Conservation (phyloP, 2,329 filamentous ascomycete genomes). For the Fusarium annulatum region DNA sequence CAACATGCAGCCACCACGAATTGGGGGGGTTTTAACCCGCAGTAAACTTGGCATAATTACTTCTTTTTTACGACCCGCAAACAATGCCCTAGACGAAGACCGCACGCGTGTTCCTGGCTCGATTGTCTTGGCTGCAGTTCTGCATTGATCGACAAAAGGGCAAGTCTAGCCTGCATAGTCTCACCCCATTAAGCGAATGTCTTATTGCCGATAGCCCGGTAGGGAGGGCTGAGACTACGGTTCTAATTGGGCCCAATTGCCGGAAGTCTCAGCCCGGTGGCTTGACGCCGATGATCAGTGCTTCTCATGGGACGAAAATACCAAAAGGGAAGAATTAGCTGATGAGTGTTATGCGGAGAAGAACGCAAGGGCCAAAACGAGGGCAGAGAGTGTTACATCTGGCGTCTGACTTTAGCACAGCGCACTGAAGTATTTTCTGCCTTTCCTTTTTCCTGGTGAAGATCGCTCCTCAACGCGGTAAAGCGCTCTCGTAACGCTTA, state of each 20-base stretch:
- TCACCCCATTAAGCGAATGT: not conserved
- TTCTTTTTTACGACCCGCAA: not conserved
- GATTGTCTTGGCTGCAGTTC: not conserved
- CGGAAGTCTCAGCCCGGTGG: not conserved
- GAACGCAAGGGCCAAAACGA: not conserved
- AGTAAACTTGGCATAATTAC: not conserved
- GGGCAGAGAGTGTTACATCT: not conserved
- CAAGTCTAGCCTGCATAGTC: not conserved
- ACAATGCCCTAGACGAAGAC: not conserved
- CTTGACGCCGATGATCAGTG: conserved; percentile 1
- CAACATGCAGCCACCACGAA: not conserved
- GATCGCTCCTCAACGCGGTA: not conserved
- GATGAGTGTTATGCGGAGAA: not conserved
- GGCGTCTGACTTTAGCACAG: not conserved
- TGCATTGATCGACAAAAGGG: conserved; percentile 8
- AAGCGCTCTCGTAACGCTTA: not conserved
- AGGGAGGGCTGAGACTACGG: not conserved
- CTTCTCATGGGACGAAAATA: not conserved
- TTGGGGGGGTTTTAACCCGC: not conserved
- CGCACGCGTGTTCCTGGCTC: conserved; percentile 7
- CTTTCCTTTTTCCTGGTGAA: not conserved
- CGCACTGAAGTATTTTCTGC: not conserved
- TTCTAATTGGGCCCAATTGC: not conserved
- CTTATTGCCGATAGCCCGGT: conserved; percentile 12
- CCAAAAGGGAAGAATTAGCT: not conserved